Evolutionary conservation across 192 early-diverging fungal species (phyloP), one percentile per base, ranked within the genome.

Genomic region (Neocallimastix lanati): DNA sequence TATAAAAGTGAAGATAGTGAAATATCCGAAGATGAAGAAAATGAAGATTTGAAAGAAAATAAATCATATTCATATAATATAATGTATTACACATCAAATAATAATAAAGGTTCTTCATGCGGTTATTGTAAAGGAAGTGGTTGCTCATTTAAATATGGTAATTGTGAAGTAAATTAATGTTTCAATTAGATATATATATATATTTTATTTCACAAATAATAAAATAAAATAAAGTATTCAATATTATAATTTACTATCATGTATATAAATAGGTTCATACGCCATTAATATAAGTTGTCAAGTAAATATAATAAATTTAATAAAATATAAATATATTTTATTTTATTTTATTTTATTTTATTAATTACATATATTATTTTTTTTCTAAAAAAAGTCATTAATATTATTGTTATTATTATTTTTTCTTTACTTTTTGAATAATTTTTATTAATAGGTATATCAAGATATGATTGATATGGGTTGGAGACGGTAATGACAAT

Each of bases 91-190:
- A 4, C 4, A n/a, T 67, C 81, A 28, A 84, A 82, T 50, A 36
- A 82, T 50, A 36, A 29, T 12, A 77, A 28, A 28, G 28, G 33
- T 29, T 83, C 83, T 11, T 58, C 81, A 28, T 94, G 93, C 78
- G 93, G 93, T 15, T 94, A 94, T 82, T 94, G 93, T 82, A 86
- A 92, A 28, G 81, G 78, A 13, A 78, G 36, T 0, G 81, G 85
- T 25, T 83, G 88, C 9, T 93, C 91, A 0, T 77, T 77, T 30
- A 89, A 87, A 76, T 90, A 85, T 82, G 93, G 93, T 27, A 80
- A 91, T 40, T 90, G 87, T n/a, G n/a, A n/a, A n/a, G n/a, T n/a
- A n/a, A n/a, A n/a, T n/a, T n/a, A n/a, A n/a, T n/a, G n/a, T n/a
- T n/a, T n/a, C n/a, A n/a, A n/a, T n/a, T n/a, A n/a, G n/a, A n/a